These are phyloP conservation scores for Rhododendron ferrugineum DNA, from an alignment of 148 eudicot genomes.

Conservation along the genomic window DNA sequence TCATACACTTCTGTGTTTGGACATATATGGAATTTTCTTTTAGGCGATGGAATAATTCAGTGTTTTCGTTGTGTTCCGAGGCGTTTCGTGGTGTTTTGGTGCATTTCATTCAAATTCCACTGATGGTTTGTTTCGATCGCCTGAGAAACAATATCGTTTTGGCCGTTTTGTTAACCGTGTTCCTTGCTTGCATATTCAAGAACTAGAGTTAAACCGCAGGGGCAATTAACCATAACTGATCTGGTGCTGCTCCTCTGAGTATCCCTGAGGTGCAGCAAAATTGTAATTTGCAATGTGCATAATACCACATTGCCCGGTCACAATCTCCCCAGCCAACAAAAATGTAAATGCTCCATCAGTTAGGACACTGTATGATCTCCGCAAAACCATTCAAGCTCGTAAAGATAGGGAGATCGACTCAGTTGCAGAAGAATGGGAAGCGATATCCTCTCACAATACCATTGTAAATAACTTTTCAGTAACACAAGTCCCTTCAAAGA, in stretches of 20 bases:
- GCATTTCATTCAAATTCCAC: neutral
- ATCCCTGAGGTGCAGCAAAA: neutral
- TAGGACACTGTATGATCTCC: neutral
- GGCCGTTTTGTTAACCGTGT: neutral
- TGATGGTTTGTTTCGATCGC: neutral
- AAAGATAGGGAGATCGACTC: neutral
- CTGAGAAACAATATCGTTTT: neutral
- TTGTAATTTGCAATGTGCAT: neutral
- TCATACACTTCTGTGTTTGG: neutral
- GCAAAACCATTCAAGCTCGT: neutral
- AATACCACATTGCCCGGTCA: neutral
- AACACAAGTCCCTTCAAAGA: neutral
- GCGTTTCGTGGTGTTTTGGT: neutral
- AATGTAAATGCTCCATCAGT: neutral
- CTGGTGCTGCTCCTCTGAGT: neutral
- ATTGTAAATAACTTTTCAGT: neutral
- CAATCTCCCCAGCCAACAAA: neutral
- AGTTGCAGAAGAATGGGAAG: neutral
- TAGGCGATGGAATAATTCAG: neutral
- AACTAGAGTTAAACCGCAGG: neutral
- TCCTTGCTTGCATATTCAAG: neutral
- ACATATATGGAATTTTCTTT: neutral
- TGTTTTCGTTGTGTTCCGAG: neutral
- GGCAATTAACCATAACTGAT: neutral
- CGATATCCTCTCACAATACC: neutral